Conservation (phyloP, 2,329 filamentous ascomycete species). For the Ascomycota sp. region DNA sequence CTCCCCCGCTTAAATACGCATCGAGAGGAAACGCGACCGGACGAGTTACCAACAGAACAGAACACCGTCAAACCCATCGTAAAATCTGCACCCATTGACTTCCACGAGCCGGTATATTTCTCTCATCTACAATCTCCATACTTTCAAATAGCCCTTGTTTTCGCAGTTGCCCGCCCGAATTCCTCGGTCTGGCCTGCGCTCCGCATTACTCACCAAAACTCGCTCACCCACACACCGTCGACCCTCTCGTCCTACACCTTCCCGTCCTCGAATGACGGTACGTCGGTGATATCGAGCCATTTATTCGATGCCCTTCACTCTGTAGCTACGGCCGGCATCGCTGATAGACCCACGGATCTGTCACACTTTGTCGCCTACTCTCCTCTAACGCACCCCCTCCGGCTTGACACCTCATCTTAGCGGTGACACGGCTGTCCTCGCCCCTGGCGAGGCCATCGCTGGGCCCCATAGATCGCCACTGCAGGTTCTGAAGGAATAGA, state of each 20-base stretch:
- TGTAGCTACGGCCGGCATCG: constrained; percentile 28
- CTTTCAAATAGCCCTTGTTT: too few relatives aligned
- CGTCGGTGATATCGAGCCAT: constrained; percentile 19
- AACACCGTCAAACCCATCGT: too few relatives aligned
- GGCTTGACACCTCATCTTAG: not conserved
- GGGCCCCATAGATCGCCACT: too few relatives aligned
- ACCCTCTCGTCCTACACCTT: not conserved
- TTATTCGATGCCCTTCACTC: constrained; percentile 20
- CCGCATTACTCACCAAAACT: not conserved
- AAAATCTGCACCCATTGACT: not conserved
- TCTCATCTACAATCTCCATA: too few relatives aligned
- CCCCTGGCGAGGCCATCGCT: constrained; percentile 1
- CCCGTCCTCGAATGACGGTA: constrained; percentile 5
- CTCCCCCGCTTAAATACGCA: constrained; percentile 19
- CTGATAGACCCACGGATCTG: constrained; percentile 20
- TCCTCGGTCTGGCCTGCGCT: too few relatives aligned
- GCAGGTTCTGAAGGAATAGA: too few relatives aligned
- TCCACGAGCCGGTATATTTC: constrained; percentile 1
- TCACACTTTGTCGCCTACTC: constrained; percentile 1
- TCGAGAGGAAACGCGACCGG: constrained; percentile 11
- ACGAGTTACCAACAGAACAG: too few relatives aligned
- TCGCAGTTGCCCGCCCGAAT: too few relatives aligned
- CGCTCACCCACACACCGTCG: constrained; percentile 1
- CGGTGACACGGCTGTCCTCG: not conserved
- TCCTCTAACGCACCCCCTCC: too few relatives aligned